Base-by-base conservation (phyloP, 441 rosid genomes). In the Erodium moschatum region DNA sequence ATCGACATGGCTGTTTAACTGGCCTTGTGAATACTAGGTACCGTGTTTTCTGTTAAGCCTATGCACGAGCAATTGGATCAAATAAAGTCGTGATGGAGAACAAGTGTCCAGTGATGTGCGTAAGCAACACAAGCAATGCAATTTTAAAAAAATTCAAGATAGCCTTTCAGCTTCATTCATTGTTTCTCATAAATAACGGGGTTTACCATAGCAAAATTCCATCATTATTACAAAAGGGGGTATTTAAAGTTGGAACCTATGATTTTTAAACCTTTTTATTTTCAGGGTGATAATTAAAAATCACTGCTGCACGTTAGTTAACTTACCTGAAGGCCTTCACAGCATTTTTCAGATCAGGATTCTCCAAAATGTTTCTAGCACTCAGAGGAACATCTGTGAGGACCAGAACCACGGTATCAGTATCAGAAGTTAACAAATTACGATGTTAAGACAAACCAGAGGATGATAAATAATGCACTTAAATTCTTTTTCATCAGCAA, bases 331-430 rank as follows among this genome's bases (percentile, higher is more conserved):
- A 87, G 31, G 85, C 75, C 81, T 92, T 92, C 20, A 92, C 98
- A 12, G 97, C 97, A 48, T n/a, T 71, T 84, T 90, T 92, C 79
- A 90, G 84, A 70, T 92, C 97, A 18, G 85, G 83, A 74, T 86
- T 83, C 83, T 90, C 96, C 81, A 89, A 76, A 80, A 92, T 89
- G 78, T 92, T 90, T 78, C 98, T 86, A 73, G 98, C 75, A 85
- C 90, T 77, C 35, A 93, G 16, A 29, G 91, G 91, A 76, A 82
- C 87, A 85, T 83, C 97, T 90, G 81, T 81, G 78, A 65, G 74
- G 64, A 56, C 64, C 68, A 78, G 16, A 73, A 24, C 69, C 5
- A 35, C 35, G 15, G 38, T 69, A 64, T 68, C 65, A 35, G 46
- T 31, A 20, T 20, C 18, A 66, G n/a, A 31, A 67, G 6, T 38